These are phyloP conservation scores for Pulicaria dysenterica DNA, from an alignment of 129 eudicot genomes.

Conservation along the genomic window DNA sequence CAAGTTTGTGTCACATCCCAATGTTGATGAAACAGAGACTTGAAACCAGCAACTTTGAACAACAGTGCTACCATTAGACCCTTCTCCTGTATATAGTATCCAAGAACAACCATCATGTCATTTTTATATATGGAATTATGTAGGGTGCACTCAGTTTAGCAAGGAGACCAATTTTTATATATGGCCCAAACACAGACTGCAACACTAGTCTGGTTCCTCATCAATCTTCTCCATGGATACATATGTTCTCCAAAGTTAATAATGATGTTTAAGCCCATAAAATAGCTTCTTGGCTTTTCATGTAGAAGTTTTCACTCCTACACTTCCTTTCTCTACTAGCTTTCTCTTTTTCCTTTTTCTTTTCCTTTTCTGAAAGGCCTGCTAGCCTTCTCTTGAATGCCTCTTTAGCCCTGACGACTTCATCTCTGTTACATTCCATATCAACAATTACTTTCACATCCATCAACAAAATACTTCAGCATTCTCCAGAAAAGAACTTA, in stretches of 20 bases:
- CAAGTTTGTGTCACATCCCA: not conserved
- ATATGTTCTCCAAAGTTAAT: too few species aligned
- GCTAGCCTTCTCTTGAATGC: constrained; percentile 39
- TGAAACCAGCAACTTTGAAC: not conserved
- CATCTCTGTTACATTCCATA: constrained; percentile 57
- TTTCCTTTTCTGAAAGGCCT: too few species aligned
- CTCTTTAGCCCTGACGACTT: constrained; percentile 41
- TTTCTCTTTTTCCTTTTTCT: too few species aligned
- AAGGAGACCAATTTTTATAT: not conserved
- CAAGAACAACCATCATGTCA: constrained; percentile 49
- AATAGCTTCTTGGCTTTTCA: too few species aligned
- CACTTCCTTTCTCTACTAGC: too few species aligned
- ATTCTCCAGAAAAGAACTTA: not conserved
- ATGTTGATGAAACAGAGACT: not conserved
- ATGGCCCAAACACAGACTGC: not conserved
- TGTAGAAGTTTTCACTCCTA: too few species aligned
- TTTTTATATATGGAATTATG: constrained; percentile 39
- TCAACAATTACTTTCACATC: not conserved
- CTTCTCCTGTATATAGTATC: constrained; percentile 31
- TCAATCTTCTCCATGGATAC: not conserved
- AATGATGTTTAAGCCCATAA: too few species aligned
- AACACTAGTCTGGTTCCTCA: not conserved
- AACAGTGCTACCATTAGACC: too few species aligned
- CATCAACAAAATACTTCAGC: not conserved
- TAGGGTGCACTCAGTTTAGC: not conserved